Evolutionary conservation across 148 eudicot species (phyloP), one percentile per base, ranked within the genome.

Genomic region (Fallopia convolvulus): DNA sequence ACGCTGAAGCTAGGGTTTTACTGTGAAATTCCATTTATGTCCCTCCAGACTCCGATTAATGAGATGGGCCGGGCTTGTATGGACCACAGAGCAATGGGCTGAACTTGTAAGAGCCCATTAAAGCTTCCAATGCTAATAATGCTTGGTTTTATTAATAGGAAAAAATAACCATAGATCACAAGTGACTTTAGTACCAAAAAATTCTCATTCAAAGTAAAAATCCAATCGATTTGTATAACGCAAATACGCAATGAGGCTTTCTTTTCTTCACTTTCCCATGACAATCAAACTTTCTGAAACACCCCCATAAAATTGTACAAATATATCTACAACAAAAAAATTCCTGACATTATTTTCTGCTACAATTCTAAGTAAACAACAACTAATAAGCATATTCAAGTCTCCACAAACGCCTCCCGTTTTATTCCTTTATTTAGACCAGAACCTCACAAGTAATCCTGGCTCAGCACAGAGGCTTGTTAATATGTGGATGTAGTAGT

Each of bases 381-480:
- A 39, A 30, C 70, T 15, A 68, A 68, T 17, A 26, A 23, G 32
- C 41, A 33, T 66, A 33, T 32, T 66, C 42, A 32, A 66, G 8
- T 33, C 72, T 33, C 72, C 72, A 68, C 72, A 68, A 68, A 68
- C 21, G 40, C 70, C 68, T 26, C 68, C 40, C 2, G 40, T 65
- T 65, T 65, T 65, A 65, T 65, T 65, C 40, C 70, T 58, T 65
- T 30, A 30, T 65, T 65, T 30, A 65, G 12, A 65, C 70, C 70
- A 65, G 70, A 65, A 65, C 40, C 40, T 30, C 68, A 60, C 68
- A 60, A 60, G 33, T 10, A 12, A 23, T 65, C 70, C 40, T 65
- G 40, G 70, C 17, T 30, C 70, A 10, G 6, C 70, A 65, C 70
- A 30, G 70, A 41, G 70, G 70, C 39, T 32, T 26, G 18, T 39